These are phyloP conservation scores for Colletotrichum gigasporum DNA, from an alignment of 2,329 filamentous ascomycete genomes.

Conservation along the genomic window DNA sequence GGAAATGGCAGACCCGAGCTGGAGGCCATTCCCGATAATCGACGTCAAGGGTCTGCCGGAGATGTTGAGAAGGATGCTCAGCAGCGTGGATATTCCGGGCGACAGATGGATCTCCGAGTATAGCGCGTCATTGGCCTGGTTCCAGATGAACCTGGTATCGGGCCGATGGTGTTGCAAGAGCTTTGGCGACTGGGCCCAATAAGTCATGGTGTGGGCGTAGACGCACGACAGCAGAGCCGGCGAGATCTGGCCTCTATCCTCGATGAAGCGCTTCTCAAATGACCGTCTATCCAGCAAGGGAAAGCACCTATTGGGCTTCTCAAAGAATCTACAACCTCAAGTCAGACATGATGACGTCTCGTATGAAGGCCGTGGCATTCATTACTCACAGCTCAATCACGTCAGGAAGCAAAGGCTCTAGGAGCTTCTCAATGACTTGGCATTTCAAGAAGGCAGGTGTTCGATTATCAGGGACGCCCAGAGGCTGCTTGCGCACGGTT, in stretches of 20 bases:
- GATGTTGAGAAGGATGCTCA: constrained; percentile 66
- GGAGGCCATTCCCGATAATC: constrained; percentile 64
- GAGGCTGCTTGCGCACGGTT: constrained; percentile 54
- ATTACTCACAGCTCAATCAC: constrained; percentile 56
- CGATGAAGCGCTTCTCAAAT: constrained; percentile 58
- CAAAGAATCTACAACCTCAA: constrained; percentile 55
- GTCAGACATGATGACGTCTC: neutral
- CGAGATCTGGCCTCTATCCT: constrained; percentile 58
- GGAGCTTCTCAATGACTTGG: constrained; percentile 66
- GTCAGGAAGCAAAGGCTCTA: constrained; percentile 62
- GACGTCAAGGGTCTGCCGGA: constrained; percentile 68
- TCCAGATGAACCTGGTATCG: constrained; percentile 69
- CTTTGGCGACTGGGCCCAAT: constrained; percentile 61
- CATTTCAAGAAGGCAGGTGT: constrained; percentile 56
- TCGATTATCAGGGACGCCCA: constrained; percentile 49
- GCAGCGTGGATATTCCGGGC: constrained; percentile 66
- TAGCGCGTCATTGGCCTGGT: constrained; percentile 67
- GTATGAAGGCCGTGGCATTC: too few relatives aligned
- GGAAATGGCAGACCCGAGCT: constrained; percentile 60
- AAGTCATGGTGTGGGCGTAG: constrained; percentile 66
- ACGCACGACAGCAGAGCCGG: constrained; percentile 65
- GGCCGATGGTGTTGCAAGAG: constrained; percentile 58
- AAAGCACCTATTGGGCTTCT: constrained; percentile 67
- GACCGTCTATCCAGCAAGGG: constrained; percentile 66
- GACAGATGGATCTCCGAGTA: constrained; percentile 68